These are phyloP conservation scores for Ambrosiella xylebori DNA, from an alignment of 2,329 filamentous ascomycete species.

Conservation along the genomic window DNA sequence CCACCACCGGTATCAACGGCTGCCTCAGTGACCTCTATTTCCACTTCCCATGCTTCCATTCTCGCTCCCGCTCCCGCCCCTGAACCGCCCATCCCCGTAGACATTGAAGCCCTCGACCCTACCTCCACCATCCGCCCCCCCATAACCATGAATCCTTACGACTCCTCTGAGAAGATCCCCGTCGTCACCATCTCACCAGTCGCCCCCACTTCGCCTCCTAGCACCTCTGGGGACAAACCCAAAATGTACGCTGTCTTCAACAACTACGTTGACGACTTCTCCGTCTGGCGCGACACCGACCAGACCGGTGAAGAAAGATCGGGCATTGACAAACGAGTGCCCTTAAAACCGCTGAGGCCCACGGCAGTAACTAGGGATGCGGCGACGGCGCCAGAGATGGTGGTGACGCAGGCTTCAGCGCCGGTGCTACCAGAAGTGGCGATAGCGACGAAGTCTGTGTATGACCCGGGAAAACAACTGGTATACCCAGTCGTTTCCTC, in stretches of 20 bases:
- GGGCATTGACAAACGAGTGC: neutral
- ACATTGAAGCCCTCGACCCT: neutral
- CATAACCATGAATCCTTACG: neutral
- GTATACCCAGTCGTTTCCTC: too few species aligned
- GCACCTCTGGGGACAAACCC: neutral
- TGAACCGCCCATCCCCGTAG: conserved; percentile 6
- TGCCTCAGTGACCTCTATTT: neutral
- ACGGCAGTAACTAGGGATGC: neutral
- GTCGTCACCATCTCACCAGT: neutral
- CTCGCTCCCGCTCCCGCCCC: neutral
- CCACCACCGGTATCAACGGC: neutral
- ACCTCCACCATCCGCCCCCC: neutral
- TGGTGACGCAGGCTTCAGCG: too few species aligned
- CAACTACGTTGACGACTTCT: conserved; percentile 9
- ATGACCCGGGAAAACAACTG: too few species aligned
- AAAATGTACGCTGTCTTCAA: conserved; percentile 10
- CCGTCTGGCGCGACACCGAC: neutral
- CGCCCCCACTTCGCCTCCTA: neutral
- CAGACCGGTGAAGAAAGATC: conserved; percentile 3
- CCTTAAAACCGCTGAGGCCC: neutral
- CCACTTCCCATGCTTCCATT: neutral
- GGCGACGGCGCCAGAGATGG: too few species aligned
- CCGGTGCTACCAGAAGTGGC: too few species aligned
- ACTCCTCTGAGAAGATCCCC: neutral
- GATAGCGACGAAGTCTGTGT: too few species aligned